A percentile compares a stretch with the other conserved stretches of the same genome.
phyloP scores from a whole-genome alignment of 768 basidiomycete genomes.

The Pulveroboletus sp. region DNA sequence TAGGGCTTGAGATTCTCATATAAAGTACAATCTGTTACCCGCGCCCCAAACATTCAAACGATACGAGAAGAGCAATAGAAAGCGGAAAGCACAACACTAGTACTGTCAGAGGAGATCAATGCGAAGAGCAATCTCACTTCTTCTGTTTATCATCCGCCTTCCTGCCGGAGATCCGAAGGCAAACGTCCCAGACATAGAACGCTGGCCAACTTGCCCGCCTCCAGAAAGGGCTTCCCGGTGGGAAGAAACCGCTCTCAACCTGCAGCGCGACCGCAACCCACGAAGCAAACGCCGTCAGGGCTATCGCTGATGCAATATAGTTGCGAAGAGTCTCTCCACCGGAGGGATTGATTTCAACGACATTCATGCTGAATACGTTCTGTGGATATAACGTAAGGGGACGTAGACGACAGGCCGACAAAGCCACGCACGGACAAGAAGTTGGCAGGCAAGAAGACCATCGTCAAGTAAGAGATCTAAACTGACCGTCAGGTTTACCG shows the following conservation, averaged over 20 bases:
- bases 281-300: conserved; percentile 46
- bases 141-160: not conserved
- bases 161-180: not conserved
- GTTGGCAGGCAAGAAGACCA: conserved; percentile 57
- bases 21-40: too few relatives aligned
- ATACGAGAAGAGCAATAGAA: not conserved
- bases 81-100: not conserved
- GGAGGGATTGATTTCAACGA: conserved; percentile 37
- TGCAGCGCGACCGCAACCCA: conserved; percentile 58
- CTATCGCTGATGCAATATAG: conserved; percentile 40
- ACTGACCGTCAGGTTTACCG: too few relatives aligned
- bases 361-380: conserved; percentile 57
- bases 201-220: conserved; percentile 23
- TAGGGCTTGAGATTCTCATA: too few relatives aligned
- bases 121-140: conserved; percentile 6
- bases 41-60: too few relatives aligned
- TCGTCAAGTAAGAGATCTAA: conserved; percentile 48
- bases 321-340: conserved; percentile 32
- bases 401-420: not conserved
- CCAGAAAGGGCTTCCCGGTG: conserved; percentile 9
- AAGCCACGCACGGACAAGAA: conserved; percentile 34
- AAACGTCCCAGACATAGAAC: not conserved
- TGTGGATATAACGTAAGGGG: conserved; percentile 20
- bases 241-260: conserved; percentile 23
- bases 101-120: too few relatives aligned